Percentiles rank a stretch among this genome's conserved stretches.
Evolutionary conservation across 1,139 yeast genomes (phyloP).

Genomic region (Debaryomycetaceae sp.): DNA sequence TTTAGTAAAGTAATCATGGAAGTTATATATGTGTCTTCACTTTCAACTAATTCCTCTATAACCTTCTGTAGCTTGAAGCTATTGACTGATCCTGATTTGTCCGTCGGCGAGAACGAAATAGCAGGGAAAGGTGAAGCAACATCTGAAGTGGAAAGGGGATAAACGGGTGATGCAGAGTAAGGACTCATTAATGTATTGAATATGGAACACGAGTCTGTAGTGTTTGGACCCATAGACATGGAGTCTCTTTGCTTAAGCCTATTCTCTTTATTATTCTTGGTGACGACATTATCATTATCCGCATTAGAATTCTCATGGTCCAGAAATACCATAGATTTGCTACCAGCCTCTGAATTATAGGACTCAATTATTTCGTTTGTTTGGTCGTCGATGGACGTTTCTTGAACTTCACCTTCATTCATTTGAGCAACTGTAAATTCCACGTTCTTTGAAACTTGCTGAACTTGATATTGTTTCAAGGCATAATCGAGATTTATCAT

Average conservation of each 20-base stretch:
- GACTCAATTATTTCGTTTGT: background rate
- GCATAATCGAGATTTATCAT: background rate
- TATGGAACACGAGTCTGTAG: background rate
- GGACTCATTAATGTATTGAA: background rate
- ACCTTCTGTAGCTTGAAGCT: conserved; percentile 28
- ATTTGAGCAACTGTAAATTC: background rate
- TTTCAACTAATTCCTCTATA: conserved; percentile 45
- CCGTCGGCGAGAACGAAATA: conserved; percentile 14
- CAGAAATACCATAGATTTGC: background rate
- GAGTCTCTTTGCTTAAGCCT: background rate
- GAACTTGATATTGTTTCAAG: background rate
- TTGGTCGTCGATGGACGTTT: background rate
- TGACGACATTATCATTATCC: background rate
- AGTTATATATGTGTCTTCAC: conserved; percentile 44
- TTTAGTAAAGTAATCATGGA: conserved; percentile 38
- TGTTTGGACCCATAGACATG: background rate
- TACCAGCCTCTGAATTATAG: background rate
- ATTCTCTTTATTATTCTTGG: background rate
- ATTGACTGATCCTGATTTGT: conserved; percentile 3
- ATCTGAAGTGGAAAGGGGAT: conserved; percentile 10
- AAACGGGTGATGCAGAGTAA: background rate
- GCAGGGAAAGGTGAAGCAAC: conserved; percentile 21
- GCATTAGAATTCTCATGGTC: background rate
- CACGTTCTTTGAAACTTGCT: background rate
- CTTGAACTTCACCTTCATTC: background rate